Percentiles rank a stretch among this genome's conserved stretches.
These are phyloP conservation scores for Mycena indigotica DNA, from an alignment of 768 basidiomycete species.

Conservation along the genomic window DNA sequence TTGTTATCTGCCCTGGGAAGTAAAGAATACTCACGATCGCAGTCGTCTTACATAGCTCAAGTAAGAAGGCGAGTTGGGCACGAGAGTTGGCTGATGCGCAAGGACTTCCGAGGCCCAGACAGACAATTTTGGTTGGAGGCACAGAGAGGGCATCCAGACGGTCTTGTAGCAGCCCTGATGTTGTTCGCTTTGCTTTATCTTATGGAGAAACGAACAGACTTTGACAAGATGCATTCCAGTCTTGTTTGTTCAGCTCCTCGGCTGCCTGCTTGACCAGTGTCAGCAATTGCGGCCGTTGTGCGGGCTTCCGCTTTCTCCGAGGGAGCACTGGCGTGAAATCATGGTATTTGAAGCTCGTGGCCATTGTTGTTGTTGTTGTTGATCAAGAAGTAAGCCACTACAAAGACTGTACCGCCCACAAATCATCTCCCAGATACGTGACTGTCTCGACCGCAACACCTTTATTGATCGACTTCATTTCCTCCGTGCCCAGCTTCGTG, in stretches of 20 bases:
- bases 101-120: slow-evolving; percentile 79
- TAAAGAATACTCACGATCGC: slow-evolving; percentile 56
- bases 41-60: slow-evolving; percentile 53
- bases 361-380: slow-evolving; percentile 1
- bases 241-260: slow-evolving; percentile 49
- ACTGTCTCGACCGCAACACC: slow-evolving; percentile 86
- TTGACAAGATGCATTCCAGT: slow-evolving; percentile 59
- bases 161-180: slow-evolving; percentile 38
- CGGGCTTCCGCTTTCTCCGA: slow-evolving; percentile 56
- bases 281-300: slow-evolving; percentile 33
- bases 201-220: slow-evolving; percentile 40
- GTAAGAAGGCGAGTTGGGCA: slow-evolving; percentile 69
- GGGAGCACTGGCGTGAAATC: slow-evolving; percentile 54
- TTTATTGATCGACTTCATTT: slow-evolving; percentile 89
- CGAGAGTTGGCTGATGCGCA: slow-evolving; percentile 59
- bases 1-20: slow-evolving; percentile 17
- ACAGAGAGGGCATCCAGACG: slow-evolving; percentile 31
- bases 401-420: slow-evolving; percentile 73
- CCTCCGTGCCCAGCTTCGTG: slow-evolving; percentile 80
- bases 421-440: slow-evolving; percentile 85
- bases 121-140: slow-evolving; percentile 47
- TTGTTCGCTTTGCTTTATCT: neutral
- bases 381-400: slow-evolving; percentile 30
- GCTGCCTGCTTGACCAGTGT: slow-evolving; percentile 44
- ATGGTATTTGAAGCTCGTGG: slow-evolving; percentile 41